A percentile compares a stretch with the other conserved stretches of the same genome.
These are phyloP conservation scores for Acanthamoeba triangularis DNA, from an alignment of 208 protist genomes.

Conservation along the genomic window DNA sequence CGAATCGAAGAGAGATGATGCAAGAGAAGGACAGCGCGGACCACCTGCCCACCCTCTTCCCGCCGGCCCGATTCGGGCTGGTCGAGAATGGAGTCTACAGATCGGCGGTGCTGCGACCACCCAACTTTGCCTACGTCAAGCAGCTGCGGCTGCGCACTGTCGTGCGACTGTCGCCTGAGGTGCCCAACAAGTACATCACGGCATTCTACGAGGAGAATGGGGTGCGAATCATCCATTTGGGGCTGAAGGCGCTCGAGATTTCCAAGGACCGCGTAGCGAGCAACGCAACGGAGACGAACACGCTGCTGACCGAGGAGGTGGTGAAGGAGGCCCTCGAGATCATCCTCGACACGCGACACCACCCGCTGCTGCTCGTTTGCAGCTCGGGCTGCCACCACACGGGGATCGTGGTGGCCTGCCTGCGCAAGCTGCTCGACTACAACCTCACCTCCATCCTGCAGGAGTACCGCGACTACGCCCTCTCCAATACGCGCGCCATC, in stretches of 20 bases:
- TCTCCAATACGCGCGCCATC: conserved; percentile 93
- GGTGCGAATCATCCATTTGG: conserved; percentile 91
- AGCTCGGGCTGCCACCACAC: conserved; percentile 96
- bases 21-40: neutral
- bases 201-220: conserved; percentile 96
- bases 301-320: conserved; percentile 88
- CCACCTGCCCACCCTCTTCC: conserved; percentile 81
- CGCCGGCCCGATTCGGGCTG: conserved; percentile 95
- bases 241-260: conserved; percentile 87
- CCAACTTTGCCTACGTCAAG: conserved; percentile 97
- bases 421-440: conserved; percentile 98
- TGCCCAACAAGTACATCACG: conserved; percentile 94
- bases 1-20: neutral
- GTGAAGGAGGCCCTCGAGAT: conserved; percentile 96
- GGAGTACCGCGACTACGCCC: conserved; percentile 91
- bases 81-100: conserved; percentile 97
- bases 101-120: conserved; percentile 94
- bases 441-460: conserved; percentile 98
- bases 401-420: conserved; percentile 98
- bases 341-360: conserved; percentile 95
- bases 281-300: conserved; percentile 55
- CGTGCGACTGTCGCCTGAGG: conserved; percentile 96
- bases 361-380: conserved; percentile 98
- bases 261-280: conserved; percentile 39
- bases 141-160: conserved; percentile 96